Evolutionary conservation across 352 stramenopile species (phyloP), one percentile per base, ranked within the genome.

Genomic region (Nothophytophthora sp.): DNA sequence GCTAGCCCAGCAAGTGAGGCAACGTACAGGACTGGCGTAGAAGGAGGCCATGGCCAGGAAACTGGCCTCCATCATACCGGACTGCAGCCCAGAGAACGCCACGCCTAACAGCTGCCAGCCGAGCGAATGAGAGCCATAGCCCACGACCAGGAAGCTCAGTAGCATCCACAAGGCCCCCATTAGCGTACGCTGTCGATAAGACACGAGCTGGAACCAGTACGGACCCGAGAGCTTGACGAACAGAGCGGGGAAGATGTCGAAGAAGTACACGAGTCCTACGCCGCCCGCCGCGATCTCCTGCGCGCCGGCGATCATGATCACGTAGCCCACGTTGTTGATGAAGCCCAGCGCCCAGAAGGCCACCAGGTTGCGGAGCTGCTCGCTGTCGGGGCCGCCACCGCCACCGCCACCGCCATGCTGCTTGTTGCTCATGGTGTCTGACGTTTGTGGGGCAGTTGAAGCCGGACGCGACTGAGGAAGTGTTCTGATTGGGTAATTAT

Each of bases 161-260:
- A 82, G 56, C 89, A 98, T 98, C 40, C 80, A 86, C 8, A 83
- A 29, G 13, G 81, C 79, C 27, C 78, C 86, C 3, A 85, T 50
- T 5, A 79, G 32, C 23, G 96, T 88, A 43, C 95, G 84, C 20
- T 67, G 55, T 20, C 82, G 61, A 61, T 98, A 98, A 1, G 82
- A 92, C 24, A 98, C 82, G 42, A 84, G 64, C 40, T 98, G 82
- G 71, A 98, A 98, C 95, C 95, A 98, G 64, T 97, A 97, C 9
- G 93, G 92, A 2, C 86, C 89, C 30, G 86, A 88, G 28, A 95
- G 55, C 55, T 98, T 97, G 18, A 97, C 71, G 27, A 94, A 44
- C 2, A 98, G 60, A 13, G 86, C 77, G 1, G 95, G 95, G 35
- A 96, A 80, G 40, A 97, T 89, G 67, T 97, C 96, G 40, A 86